Evolutionary conservation across 225 moss, liverwort and hornwort species (phyloP), one percentile per base, ranked within the genome.

Genomic region (Pseudoscleropodium purum): DNA sequence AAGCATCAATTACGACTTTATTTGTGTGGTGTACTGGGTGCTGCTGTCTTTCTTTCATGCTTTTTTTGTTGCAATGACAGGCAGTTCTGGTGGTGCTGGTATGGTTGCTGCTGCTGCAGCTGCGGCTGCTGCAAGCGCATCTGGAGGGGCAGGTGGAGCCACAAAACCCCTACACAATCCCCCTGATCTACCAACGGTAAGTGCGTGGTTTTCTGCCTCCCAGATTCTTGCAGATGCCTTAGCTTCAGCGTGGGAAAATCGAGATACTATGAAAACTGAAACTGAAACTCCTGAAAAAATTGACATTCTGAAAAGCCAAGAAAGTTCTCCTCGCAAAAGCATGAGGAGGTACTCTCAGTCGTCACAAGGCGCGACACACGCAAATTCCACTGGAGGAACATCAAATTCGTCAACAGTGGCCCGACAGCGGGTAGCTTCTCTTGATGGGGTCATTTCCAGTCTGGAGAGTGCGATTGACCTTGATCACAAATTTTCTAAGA

Each of bases 41-140:
- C 78, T 87, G 29, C 81, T 85, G 26, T 52, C 91, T 78, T 51
- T 81, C 39, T 60, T 91, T 90, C 75, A 91, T 86, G 56, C 33
- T 88, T 36, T 87, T 68, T 86, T 81, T 83, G 75, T 89, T 84
- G 84, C 83, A 64, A 91, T 90, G 86, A 72, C 92, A 90, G 97
- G 97, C 82, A 95, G 93, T 84, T 95, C 99, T 88, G 97, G 96
- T 85, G 97, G 97, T 81, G 99, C 97, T 84, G 99, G 99, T 89
- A 97, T 99, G 97, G 99, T 99, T 89, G 99, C 99, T 90, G 99
- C 97, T 70, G 99, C 99, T 37, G 99, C 99, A 6, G 99, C 99
- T 66, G 99, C 99, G 86, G 97, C 99, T 91, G 97, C 99, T 84
- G 94, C 94, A 87, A 94, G 95, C 77, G 93, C 95, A 88, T 96